Evolutionary conservation across 805 yeast genomes (phyloP).

Genomic region (Metschnikowia anglica): DNA sequence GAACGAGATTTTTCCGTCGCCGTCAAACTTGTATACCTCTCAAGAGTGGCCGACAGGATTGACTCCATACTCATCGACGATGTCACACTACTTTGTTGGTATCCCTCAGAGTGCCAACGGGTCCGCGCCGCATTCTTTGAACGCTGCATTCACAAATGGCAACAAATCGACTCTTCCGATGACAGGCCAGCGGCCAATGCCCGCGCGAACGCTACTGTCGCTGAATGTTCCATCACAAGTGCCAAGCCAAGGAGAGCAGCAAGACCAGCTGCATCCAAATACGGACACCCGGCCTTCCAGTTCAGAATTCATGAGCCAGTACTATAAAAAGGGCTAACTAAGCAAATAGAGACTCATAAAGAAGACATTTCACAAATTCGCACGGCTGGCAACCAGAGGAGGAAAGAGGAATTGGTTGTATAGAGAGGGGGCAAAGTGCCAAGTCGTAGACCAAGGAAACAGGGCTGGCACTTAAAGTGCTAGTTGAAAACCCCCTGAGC

Average conservation of each 20-base stretch:
- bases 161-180: conserved; percentile 15
- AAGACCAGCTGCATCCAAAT: conserved; percentile 1
- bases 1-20: conserved; percentile 75
- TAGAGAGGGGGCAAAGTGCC: too few relatives aligned
- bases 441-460: too few relatives aligned
- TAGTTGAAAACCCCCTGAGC: too few relatives aligned
- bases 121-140: conserved; percentile 20
- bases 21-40: conserved; percentile 67
- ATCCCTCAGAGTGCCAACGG: conserved; percentile 30
- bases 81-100: conserved; percentile 39
- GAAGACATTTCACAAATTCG: too few relatives aligned
- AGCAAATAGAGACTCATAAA: background rate
- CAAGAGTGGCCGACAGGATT: conserved; percentile 46
- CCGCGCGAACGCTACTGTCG: conserved; percentile 8
- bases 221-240: conserved; percentile 6
- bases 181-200: conserved; percentile 11
- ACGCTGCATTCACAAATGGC: conserved; percentile 9
- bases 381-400: too few relatives aligned
- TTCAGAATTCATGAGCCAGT: conserved; percentile 7
- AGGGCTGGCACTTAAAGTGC: too few relatives aligned
- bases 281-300: conserved; percentile 7
- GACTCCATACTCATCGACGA: conserved; percentile 36
- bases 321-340: conserved; percentile 3
- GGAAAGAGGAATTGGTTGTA: too few relatives aligned
- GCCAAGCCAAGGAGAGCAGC: background rate